Evolutionary conservation across 2,329 filamentous ascomycete species (phyloP), one percentile per base, ranked within the genome.

Genomic region (Blastomyces silverae): DNA sequence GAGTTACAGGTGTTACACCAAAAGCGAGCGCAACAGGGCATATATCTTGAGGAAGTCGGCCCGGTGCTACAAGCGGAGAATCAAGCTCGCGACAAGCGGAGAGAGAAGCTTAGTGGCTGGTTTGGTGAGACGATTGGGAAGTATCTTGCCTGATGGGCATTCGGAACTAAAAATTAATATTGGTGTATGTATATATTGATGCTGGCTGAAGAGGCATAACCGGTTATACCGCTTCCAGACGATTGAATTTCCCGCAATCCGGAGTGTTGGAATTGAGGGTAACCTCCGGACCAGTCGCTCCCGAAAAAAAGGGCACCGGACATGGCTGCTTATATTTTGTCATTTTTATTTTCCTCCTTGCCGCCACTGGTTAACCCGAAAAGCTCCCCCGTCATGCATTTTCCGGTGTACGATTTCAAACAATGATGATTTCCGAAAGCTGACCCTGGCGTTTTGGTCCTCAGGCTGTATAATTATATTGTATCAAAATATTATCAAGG

Each of bases 121-220:
- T 79, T 79, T 72, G 78, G 78, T 55, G 76, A 79, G 69, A 78
- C 76, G 1, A 70, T 79, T 67, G 78, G 76, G 15, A 77, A 73
- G 64, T 79, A 75, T 74, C 63, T 79, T 52, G 73, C 76, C 22
- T 79, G 64, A 70, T 48, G 25, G 1, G 34, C 15, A 8, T 13
- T 46, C 11, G 22, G 10, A 34, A 61, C 2, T 17, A 52, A 37
- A 28, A 6, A 42, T 20, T 28, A 20, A 59, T 53, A 22, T 53
- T 3, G 15, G 28, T 53, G 20, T 58, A 17, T 3, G 25, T 58
- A 42, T 58, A 31, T 31, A 31, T 53, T 53, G 2, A 28, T 17
- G 50, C 13, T 50, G 22, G n/a, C 10, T 3, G 46, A 50, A 50
- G 46, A 50, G 13, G 10, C 46, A 50, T 25, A 15, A 39, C 10